Base-by-base conservation (phyloP, 2,329 filamentous ascomycete genomes). In the Aspergillus ochraceoroseus region DNA sequence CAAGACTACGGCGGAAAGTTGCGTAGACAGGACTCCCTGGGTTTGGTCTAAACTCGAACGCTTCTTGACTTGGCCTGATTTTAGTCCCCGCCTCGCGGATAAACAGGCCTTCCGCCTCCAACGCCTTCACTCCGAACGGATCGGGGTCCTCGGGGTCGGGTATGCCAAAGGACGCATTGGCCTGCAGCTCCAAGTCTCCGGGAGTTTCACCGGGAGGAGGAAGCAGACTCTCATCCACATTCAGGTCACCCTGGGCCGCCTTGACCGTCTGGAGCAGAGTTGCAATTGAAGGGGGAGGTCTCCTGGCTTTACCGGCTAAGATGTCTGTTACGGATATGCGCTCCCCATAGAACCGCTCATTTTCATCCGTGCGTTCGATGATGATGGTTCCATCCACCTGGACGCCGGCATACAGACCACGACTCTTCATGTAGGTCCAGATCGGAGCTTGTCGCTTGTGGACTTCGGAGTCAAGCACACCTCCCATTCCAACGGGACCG, bases 21-120 rank as follows among this genome's bases (percentile, higher is more conserved):
- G 61, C 68, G 63, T 72, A 80, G 25, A 70, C 56, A 5, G 88
- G 87, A 61, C 87, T 94, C 7, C 79, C 79, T 1, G 86, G 83
- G 37, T 75, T 79, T 2, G 87, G 85, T 51, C 80, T 80, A 64
- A 86, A 92, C 57, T 90, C 86, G 61, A 95, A 94, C 52, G 84
- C 79, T 43, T 83, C 87, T 68, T 83, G 87, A 15, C 77, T 73
- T 2, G 88, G 87, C 40, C 87, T 74, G 38, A 78, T 72, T 34
- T 80, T 78, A 2, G 82, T 83, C 22, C 87, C 88, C n/a, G 89
- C 89, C 67, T 95, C 89, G 37, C 85, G 79, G 51, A 96, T 92
- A 54, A 90, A 86, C 41, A 95, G 70, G 2, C 90, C 90, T 46
- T 88, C 85, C 3, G 47, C 60, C 59, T 95, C 87, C n/a, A 96